Base-by-base conservation (phyloP, 2,329 filamentous ascomycete genomes). In the Colletotrichum sp. region DNA sequence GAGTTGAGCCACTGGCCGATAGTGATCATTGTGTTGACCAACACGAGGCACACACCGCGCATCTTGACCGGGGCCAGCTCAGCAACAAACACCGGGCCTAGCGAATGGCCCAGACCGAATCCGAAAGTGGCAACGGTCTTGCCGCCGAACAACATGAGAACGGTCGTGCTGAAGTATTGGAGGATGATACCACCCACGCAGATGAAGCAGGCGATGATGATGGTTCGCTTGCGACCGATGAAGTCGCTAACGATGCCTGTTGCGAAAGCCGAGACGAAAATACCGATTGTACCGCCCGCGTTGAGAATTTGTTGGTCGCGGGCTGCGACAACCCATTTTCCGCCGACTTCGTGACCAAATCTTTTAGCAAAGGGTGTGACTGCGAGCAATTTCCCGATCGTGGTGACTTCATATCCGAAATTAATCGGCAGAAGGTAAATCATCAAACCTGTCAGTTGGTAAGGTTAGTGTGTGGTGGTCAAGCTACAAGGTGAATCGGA, bases 21-120 rank as follows among this genome's bases (percentile, higher is more conserved):
- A 3, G 82, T 81, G 22, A 83, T 83, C 79, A 83, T 83, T 12
- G 82, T 83, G 65, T 83, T 83, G 30, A 83, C 74, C 4, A 83
- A 71, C 13, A 79, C 77, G 12, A 83, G 71, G 39, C 81, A 82
- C 13, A 82, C 67, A 15, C 82, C 82, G 6, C 82, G 79, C 59
- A 83, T 77, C 75, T 81, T 81, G 27, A 80, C 78, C 1, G 82
- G 82, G 1, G 82, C 82, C 25, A 83, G 68, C 77, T 83, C 82
- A 8, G 82, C 81, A 15, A 83, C 82, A 39, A 80, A 82, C 13
- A 83, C 82, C 2, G 82, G 82, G 2, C 79, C 81, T 8, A 83
- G 77, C 3, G 82, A 80, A 68, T 82, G 81, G 2, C 82, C 82
- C 2, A 83, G 69, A 8, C 82, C 82, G 52, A 82, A 83, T 4